A percentile compares a stretch with the other conserved stretches of the same genome.
Evolutionary conservation across 1,284 basidiomycete genomes (phyloP).

Genomic region (Cutaneotrichosporon cavernicola): DNA sequence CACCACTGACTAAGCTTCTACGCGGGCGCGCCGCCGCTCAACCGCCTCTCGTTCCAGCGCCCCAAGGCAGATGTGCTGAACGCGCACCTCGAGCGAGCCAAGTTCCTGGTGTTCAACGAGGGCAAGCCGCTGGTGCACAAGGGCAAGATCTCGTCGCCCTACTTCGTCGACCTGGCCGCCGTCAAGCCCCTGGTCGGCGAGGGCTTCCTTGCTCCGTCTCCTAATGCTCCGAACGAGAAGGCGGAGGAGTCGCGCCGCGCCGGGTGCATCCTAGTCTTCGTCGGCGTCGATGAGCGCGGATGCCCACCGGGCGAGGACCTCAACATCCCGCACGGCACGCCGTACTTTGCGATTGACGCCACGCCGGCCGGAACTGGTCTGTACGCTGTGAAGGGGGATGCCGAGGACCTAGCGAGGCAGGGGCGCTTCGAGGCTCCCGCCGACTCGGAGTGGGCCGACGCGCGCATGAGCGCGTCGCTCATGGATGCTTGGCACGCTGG

Average conservation of each 20-base stretch:
- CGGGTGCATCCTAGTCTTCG: conserved; percentile 61
- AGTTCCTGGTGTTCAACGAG: conserved; percentile 67
- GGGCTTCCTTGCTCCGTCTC: conserved; percentile 41
- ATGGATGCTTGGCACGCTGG: conserved; percentile 60
- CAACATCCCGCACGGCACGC: conserved; percentile 66
- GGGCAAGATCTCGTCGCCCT: conserved; percentile 57
- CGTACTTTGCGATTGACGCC: conserved; percentile 77
- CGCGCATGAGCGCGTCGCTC: conserved; percentile 61
- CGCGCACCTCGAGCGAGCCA: conserved; percentile 62
- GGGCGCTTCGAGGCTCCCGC: conserved; percentile 33
- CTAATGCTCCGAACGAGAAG: conserved; percentile 26
- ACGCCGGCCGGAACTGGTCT: conserved; percentile 54
- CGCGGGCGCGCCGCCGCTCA: conserved; percentile 71
- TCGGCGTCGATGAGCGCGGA: conserved; percentile 73
- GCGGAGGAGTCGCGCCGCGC: conserved; percentile 65
- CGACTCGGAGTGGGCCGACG: conserved; percentile 64
- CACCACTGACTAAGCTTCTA: conserved; percentile 60
- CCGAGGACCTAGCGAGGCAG: neutral
- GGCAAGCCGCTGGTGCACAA: conserved; percentile 46
- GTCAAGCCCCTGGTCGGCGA: conserved; percentile 66
- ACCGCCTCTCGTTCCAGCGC: conserved; percentile 81
- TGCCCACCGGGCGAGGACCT: conserved; percentile 57
- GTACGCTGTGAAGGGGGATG: conserved; percentile 32
- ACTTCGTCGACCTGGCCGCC: conserved; percentile 57
- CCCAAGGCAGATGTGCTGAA: conserved; percentile 70